Evolutionary conservation across 1,284 basidiomycete species (phyloP).

Genomic region (Ganoderma meredithae): DNA sequence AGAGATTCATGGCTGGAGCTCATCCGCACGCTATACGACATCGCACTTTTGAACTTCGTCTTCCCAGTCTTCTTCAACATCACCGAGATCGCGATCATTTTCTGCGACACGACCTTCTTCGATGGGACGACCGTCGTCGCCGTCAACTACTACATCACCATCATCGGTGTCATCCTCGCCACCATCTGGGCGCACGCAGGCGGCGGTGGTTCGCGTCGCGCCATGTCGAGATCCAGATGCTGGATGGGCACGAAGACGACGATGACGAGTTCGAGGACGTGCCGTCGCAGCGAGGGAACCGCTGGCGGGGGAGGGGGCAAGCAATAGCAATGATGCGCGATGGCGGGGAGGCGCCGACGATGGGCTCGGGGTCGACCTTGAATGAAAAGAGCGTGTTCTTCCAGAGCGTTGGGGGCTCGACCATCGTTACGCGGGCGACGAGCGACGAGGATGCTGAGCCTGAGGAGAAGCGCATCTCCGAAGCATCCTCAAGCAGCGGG

Average conservation of each 20-base stretch:
- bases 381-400: not conserved
- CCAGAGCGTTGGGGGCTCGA: not conserved
- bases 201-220: not conserved
- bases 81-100: constrained; percentile 33
- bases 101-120: constrained; percentile 19
- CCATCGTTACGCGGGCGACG: not conserved
- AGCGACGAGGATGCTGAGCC: not conserved
- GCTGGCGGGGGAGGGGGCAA: too few species aligned
- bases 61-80: constrained; percentile 41
- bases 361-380: too few species aligned
- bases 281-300: not conserved
- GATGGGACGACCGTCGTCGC: constrained; percentile 11
- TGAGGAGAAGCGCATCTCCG: not conserved
- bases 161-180: constrained; percentile 6
- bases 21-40: constrained; percentile 39
- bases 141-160: constrained; percentile 8
- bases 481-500: not conserved
- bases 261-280: not conserved
- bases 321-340: too few species aligned
- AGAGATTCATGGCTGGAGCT: constrained; percentile 9
- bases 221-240: not conserved
- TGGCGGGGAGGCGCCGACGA: too few species aligned
- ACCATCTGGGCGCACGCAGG: constrained; percentile 6
- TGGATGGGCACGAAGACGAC: not conserved
- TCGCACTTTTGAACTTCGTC: constrained; percentile 41